A percentile compares a stretch with the other conserved stretches of the same genome.
phyloP scores from a whole-genome alignment of 225 moss, liverwort and hornwort genomes.

The Polytrichum commune region DNA sequence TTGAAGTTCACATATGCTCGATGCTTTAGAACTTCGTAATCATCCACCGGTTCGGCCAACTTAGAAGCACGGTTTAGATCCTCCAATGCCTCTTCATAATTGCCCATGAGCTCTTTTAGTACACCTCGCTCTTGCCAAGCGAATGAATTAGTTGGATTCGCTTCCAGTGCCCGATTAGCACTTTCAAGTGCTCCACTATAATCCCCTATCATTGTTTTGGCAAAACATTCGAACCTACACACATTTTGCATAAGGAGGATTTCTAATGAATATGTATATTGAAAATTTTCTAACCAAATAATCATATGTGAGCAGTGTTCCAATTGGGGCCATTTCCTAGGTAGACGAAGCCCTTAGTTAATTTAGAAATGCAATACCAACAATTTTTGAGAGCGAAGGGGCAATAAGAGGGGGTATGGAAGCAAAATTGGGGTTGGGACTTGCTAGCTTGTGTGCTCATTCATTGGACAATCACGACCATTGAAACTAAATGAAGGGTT shows the following conservation, averaged over 20 bases:
- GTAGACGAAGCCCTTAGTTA: too few relatives aligned
- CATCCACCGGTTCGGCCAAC: not conserved
- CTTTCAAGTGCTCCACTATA: not conserved
- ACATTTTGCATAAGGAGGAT: not conserved
- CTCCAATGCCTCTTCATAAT: constrained; percentile 3
- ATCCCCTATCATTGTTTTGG: not conserved
- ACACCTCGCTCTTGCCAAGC: constrained; percentile 8
- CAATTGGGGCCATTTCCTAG: too few relatives aligned
- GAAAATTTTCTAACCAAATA: too few relatives aligned
- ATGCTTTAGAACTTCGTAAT: constrained; percentile 16
- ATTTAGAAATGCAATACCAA: too few relatives aligned
- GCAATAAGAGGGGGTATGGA: too few relatives aligned
- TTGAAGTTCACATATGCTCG: constrained; percentile 21
- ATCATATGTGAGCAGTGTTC: too few relatives aligned
- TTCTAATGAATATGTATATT: not conserved
- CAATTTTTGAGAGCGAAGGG: too few relatives aligned
- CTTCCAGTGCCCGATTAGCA: not conserved
- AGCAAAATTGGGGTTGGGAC: too few relatives aligned
- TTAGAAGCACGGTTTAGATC: not conserved
- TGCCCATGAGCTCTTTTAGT: constrained; percentile 7
- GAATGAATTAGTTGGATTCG: fast-evolving
- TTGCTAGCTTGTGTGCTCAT: too few relatives aligned
- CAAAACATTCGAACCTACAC: not conserved
- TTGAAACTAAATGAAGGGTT: too few relatives aligned
- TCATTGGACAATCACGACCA: too few relatives aligned